These are phyloP conservation scores for Tetradesmus obliquus DNA, from an alignment of 139 green algal species.

Conservation along the genomic window DNA sequence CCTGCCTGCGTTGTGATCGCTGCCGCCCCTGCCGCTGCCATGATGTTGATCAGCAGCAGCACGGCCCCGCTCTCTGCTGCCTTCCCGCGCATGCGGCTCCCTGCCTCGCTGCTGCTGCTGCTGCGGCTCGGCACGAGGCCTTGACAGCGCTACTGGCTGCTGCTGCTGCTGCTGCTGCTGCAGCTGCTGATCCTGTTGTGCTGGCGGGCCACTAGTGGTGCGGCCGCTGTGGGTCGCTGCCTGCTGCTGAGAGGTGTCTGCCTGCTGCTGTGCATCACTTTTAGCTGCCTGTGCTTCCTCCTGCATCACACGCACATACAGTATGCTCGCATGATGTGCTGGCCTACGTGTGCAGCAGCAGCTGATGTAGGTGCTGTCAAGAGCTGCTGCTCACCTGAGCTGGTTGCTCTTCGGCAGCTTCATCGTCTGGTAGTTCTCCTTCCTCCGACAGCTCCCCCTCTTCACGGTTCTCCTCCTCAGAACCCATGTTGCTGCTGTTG, in stretches of 20 bases:
- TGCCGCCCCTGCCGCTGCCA: neutral
- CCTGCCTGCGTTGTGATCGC: conserved; percentile 9
- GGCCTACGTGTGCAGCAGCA: neutral
- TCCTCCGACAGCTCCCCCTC: conserved; percentile 36
- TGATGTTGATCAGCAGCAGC: neutral
- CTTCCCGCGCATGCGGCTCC: neutral
- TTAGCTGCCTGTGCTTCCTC: neutral
- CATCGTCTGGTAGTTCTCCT: conserved; percentile 34
- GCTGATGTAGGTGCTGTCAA: neutral
- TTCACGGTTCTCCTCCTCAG: conserved; percentile 12
- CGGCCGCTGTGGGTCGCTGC: neutral
- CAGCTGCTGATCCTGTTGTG: neutral
- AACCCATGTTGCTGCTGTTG: neutral
- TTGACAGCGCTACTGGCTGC: neutral
- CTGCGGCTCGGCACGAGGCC: neutral
- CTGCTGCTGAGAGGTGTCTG: neutral
- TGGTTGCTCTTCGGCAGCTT: neutral
- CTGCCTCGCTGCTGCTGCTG: neutral
- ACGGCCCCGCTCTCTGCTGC: neutral
- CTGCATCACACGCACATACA: neutral
- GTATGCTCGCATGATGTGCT: neutral
- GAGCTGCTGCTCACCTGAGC: neutral
- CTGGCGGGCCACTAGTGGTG: neutral
- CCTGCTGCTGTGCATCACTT: neutral
- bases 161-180: conserved; percentile 27